Evolutionary conservation across 2,329 filamentous ascomycete genomes (phyloP).

Genomic region (Alternaria novae-zelandiae): DNA sequence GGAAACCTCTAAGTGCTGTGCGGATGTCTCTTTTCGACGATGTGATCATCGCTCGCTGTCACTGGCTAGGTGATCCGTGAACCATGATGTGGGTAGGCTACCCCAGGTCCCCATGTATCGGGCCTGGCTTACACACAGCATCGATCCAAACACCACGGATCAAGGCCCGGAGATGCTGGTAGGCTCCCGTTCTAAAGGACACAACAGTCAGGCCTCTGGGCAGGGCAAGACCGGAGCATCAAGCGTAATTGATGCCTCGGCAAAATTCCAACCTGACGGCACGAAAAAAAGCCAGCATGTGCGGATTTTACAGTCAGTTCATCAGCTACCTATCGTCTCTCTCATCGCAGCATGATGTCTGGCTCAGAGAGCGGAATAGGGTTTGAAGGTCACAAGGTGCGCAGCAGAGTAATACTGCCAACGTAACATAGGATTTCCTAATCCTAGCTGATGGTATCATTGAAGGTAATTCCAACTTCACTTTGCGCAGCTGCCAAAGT

Average conservation of each 20-base stretch:
- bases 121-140: background rate
- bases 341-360: background rate
- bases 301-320: background rate
- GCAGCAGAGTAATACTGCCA: background rate
- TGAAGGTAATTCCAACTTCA: background rate
- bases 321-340: background rate
- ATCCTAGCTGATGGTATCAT: background rate
- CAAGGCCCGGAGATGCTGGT: background rate
- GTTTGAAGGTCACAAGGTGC: background rate
- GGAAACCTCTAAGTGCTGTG: background rate
- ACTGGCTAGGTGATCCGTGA: background rate
- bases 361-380: background rate
- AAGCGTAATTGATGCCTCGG: background rate
- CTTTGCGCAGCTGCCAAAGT: background rate
- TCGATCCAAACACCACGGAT: background rate
- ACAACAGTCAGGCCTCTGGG: background rate
- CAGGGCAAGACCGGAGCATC: background rate
- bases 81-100: background rate
- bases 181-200: background rate
- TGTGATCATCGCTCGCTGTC: background rate
- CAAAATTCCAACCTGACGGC: background rate
- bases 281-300: background rate
- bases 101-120: background rate
- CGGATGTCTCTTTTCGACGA: background rate
- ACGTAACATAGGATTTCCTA: background rate